These are phyloP conservation scores for Cunninghamia lanceolata DNA, from an alignment of 75 land plant genomes.

Conservation along the genomic window DNA sequence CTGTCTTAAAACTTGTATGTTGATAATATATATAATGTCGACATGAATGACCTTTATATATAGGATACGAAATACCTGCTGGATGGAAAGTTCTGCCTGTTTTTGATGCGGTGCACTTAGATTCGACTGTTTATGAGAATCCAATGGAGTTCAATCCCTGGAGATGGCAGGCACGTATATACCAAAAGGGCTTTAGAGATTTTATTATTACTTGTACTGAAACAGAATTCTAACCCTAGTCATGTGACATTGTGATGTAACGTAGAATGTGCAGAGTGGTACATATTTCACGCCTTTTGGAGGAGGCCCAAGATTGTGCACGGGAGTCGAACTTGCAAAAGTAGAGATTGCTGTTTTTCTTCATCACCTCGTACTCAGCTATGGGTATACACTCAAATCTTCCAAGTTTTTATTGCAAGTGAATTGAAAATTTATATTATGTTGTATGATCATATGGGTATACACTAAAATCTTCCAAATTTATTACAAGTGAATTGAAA, in stretches of 20 bases:
- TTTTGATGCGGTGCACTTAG: conserved; percentile 57
- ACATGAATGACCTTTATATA: not conserved
- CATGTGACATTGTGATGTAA: not conserved
- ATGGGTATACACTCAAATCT: too few species aligned
- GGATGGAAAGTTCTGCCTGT: conserved; percentile 75
- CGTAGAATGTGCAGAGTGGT: not conserved
- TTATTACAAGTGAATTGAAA: too few species aligned
- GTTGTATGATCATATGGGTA: too few species aligned
- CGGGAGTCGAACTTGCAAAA: conserved; percentile 83
- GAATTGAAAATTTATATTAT: too few species aligned
- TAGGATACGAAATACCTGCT: conserved; percentile 54
- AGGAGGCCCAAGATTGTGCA: conserved; percentile 77
- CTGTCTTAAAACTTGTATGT: not conserved
- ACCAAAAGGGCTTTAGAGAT: too few species aligned
- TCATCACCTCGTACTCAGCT: conserved; percentile 68
- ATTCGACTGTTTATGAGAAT: conserved; percentile 56
- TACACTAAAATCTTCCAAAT: too few species aligned
- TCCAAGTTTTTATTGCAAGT: too few species aligned
- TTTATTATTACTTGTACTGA: not conserved
- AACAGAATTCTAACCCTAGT: not conserved
- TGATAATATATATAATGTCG: not conserved
- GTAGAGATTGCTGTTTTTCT: conserved; percentile 79
- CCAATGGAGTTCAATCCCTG: conserved; percentile 67
- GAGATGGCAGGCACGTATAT: conserved; percentile 63
- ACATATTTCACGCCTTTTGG: conserved; percentile 71